These are phyloP conservation scores for Kingdonia uniflora DNA, from an alignment of 164 flowering plant species.

Conservation along the genomic window DNA sequence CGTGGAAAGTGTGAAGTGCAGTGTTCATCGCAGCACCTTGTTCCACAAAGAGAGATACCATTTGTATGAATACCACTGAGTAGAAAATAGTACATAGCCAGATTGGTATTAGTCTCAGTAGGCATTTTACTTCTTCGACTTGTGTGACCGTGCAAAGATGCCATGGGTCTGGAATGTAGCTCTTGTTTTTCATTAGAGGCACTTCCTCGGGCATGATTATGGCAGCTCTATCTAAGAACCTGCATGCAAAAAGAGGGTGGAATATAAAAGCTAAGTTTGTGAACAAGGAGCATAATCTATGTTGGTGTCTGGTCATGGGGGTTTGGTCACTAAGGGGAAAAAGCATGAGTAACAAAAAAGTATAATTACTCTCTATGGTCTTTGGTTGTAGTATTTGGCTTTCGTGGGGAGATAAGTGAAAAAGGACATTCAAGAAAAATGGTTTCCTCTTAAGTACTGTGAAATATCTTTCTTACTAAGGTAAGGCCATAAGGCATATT, in stretches of 20 bases:
- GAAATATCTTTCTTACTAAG: no score
- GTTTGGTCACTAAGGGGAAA: no score
- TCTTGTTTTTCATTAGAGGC: neutral
- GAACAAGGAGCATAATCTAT: no score
- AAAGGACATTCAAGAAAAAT: no score
- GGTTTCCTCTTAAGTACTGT: no score
- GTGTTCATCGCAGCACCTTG: constrained; percentile 69
- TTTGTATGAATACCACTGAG: constrained; percentile 67
- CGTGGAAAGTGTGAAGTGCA: constrained; percentile 25
- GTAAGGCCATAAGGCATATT: no score
- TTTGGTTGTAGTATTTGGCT: no score
- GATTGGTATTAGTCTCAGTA: constrained; percentile 56
- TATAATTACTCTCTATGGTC: no score
- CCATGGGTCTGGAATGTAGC: constrained; percentile 25
- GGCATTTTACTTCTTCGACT: constrained; percentile 73
- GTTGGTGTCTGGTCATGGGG: no score
- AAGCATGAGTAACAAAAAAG: no score
- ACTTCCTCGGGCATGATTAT: constrained; percentile 21
- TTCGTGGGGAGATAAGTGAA: no score
- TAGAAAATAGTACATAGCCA: constrained; percentile 69
- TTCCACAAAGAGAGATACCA: constrained; percentile 69
- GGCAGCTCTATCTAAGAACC: constrained; percentile 67
- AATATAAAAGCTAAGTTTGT: no score
- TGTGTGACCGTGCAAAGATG: constrained; percentile 54
- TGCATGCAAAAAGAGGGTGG: constrained; percentile 4